Evolutionary conservation across 306 rosid genomes (phyloP), one percentile per base, ranked within the genome.

Genomic region (Fragaria vesca): DNA sequence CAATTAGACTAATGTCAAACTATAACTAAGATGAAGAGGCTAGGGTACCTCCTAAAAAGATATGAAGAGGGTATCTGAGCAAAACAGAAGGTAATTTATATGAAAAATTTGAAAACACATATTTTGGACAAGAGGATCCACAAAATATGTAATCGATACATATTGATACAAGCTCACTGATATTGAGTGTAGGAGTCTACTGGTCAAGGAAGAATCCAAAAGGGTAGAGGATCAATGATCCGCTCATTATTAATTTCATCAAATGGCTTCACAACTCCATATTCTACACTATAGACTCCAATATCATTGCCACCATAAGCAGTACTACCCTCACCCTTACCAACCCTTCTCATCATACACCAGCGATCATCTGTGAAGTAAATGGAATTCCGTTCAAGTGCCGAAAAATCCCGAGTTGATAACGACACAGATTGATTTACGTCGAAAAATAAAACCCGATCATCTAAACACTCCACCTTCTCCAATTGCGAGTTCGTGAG

Each of bases 311-410:
- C 60, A 52, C 58, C 60, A 18, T 52, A 52, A 32, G 32, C 32
- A 2, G 32, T 30, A 30, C 2, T 30, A 4, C 40, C 40, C 20
- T 17, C 54, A 50, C 4, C 24, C 58, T 5, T 12, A 52, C 24
- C 58, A 52, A 36, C 40, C 6, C 40, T 36, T 36, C 6, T n/a
- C 28, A 20, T n/a, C 26, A 6, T 8, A 54, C 12, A 20, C 61
- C 61, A n/a, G 4, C 4, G n/a, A 20, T 54, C 26, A n/a, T 2
- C 69, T 0, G 69, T 68, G 75, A 21, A 77, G 80, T 79, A 72
- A 38, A 79, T 40, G 0, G 68, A 36, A 42, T 72, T 72, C 2
- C 57, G 71, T 50, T 79, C 48, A 36, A 10, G 28, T 40, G 32
- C 67, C 16, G 28, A 15, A 72, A 50, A 66, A 63, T 21, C 73